Conservation (phyloP, 2,329 filamentous ascomycete species). For the Colletotrichum sublineola region DNA sequence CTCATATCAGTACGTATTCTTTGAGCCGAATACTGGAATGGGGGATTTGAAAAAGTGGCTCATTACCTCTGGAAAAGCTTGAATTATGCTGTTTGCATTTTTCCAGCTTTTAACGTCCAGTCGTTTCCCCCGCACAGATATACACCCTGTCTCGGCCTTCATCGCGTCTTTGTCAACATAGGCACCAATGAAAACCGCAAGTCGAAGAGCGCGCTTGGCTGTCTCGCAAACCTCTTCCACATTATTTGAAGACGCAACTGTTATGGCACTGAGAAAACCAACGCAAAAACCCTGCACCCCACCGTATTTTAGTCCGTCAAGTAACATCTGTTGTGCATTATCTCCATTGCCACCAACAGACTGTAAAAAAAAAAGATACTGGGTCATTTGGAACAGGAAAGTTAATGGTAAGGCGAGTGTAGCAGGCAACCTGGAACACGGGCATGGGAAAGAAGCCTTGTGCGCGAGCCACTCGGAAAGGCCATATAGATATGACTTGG, state of each 20-base stretch:
- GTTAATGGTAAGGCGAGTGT: slow-evolving; percentile 13
- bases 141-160: slow-evolving; percentile 44
- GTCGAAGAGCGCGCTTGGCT: slow-evolving; percentile 53
- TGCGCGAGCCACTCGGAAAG: slow-evolving; percentile 10
- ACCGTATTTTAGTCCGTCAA: neutral
- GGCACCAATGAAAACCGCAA: slow-evolving; percentile 55
- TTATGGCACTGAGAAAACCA: slow-evolving; percentile 55
- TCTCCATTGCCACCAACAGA: neutral
- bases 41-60: neutral
- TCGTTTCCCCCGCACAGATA: neutral
- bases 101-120: fast-evolving
- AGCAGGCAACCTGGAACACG: neutral
- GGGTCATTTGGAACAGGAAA: slow-evolving; percentile 17
- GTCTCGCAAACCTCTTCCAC: slow-evolving; percentile 49
- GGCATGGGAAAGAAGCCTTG: neutral
- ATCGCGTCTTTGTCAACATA: slow-evolving; percentile 53
- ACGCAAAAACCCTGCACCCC: slow-evolving; percentile 53
- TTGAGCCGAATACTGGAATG: fast-evolving
- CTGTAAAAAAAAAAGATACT: neutral
- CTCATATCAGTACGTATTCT: neutral
- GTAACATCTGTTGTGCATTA: neutral
- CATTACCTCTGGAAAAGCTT: slow-evolving; percentile 1
- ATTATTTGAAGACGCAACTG: slow-evolving; percentile 50
- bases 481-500: neutral
- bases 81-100: neutral